Conservation (phyloP, 192 early-diverging fungal genomes). For the Neocallimastix lanati region DNA sequence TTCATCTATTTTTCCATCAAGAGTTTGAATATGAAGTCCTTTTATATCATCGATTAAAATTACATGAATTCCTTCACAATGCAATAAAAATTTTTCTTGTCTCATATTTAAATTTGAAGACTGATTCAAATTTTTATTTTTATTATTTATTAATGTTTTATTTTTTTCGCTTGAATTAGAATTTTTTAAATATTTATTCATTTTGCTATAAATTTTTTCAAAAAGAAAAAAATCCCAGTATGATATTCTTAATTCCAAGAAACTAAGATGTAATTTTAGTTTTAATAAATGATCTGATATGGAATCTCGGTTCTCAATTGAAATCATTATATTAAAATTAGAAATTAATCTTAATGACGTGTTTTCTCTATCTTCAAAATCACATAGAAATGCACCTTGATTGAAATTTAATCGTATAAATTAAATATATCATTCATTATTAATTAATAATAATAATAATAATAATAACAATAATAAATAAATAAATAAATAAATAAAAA, state of each 20-base stretch:
- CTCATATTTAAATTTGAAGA: slow-evolving; percentile 9
- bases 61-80: slow-evolving; percentile 46
- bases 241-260: neutral
- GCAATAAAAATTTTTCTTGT: slow-evolving; percentile 22
- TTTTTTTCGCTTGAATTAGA: neutral
- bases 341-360: slow-evolving; percentile 74
- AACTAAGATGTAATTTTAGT: neutral
- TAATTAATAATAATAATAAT: no score
- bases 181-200: slow-evolving; percentile 23
- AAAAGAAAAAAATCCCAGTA: neutral
- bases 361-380: slow-evolving; percentile 61
- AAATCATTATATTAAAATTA: slow-evolving; percentile 64
- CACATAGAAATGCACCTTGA: slow-evolving; percentile 40
- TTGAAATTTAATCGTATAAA: no score
- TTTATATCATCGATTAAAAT: slow-evolving; percentile 89
- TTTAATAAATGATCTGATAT: slow-evolving; percentile 17
- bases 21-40: slow-evolving; percentile 65
- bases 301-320: slow-evolving; percentile 52
- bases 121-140: neutral
- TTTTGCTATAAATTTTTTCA: neutral
- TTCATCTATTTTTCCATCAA: slow-evolving; percentile 64
- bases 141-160: neutral
- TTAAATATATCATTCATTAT: no score
- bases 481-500: no score
- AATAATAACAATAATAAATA: no score